A percentile compares a stretch with the other conserved stretches of the same genome.
phyloP scores from a whole-genome alignment of 192 early-diverging fungal species.

The Phlyctochytrium planicorne region DNA sequence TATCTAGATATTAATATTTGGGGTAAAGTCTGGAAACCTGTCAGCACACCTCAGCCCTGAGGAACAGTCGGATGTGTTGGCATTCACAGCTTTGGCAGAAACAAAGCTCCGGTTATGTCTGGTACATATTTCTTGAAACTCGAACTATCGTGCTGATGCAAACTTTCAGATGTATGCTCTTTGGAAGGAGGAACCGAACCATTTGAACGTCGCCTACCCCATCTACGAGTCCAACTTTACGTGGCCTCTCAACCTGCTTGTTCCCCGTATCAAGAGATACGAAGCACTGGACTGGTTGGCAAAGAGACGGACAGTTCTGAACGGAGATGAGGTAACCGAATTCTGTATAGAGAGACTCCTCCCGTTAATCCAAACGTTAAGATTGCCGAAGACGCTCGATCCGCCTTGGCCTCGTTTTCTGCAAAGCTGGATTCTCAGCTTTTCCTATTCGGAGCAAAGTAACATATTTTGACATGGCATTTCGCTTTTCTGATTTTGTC shows the following conservation, averaged over 20 bases:
- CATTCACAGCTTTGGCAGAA: slow-evolving; percentile 49
- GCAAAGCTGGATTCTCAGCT: slow-evolving; percentile 42
- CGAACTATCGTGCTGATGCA: not conserved
- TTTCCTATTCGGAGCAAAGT: slow-evolving; percentile 57
- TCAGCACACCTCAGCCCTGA: slow-evolving; percentile 32
- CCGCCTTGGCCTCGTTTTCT: slow-evolving; percentile 51
- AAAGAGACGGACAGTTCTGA: slow-evolving; percentile 23
- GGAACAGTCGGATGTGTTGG: slow-evolving; percentile 41
- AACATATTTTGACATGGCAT: not conserved
- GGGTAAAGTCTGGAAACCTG: slow-evolving; percentile 36
- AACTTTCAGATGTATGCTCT: slow-evolving; percentile 25
- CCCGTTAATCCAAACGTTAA: slow-evolving; percentile 16
- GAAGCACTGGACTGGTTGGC: slow-evolving; percentile 35
- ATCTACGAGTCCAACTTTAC: slow-evolving; percentile 26
- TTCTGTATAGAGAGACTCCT: not conserved
- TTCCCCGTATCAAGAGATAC: slow-evolving; percentile 20
- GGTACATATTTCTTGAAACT: slow-evolving; percentile 33
- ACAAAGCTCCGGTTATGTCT: slow-evolving; percentile 53
- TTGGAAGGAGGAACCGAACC: slow-evolving; percentile 31
- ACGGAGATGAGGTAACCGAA: slow-evolving; percentile 31
- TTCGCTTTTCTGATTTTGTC: not conserved
- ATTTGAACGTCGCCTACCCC: slow-evolving; percentile 23
- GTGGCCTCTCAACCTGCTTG: slow-evolving; percentile 34
- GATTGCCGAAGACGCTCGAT: slow-evolving; percentile 57
- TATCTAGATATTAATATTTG: slow-evolving; percentile 13